Base-by-base conservation (phyloP, 2,329 filamentous ascomycete species). In the Paracamarosporium sp. region DNA sequence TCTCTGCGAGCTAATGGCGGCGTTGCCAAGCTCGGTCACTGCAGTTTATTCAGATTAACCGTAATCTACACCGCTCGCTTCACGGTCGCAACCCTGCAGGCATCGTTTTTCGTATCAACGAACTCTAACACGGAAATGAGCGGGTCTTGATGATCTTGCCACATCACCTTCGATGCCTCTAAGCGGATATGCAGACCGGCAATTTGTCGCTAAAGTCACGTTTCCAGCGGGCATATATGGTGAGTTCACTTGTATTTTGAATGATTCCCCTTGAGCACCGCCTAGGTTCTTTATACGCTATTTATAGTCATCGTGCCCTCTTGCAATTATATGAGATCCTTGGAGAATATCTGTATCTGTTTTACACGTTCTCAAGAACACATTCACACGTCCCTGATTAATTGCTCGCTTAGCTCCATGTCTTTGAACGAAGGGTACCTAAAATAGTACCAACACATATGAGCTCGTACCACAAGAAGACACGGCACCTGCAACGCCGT, bases 51-150 rank as follows among this genome's bases (percentile, higher is more conserved):
- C 59, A 63, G 13, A 66, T 67, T 67, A 62, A 56, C 48, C 60
- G 31, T 55, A 68, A 66, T 68, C 30, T 66, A 66, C 53, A 41
- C 36, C 31, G 45, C 59, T 62, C 58, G 61, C 59, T 66, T 63
- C 56, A 52, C 31, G 28, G 40, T 56, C 63, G 46, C 57, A 28
- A 43, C 55, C 45, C 25, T 57, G 48, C 38, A 60, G 31, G 24
- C 20, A 38, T 54, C 47, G 33, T 36, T 33, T 35, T 25, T 53
- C 50, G 56, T 35, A n/a, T 47, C 36, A 47, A 46, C 33, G 50
- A 41, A 31, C 27, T 25, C 50, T 43, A 50, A n/a, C 46, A 22
- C 22, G 31, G 24, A 52, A 33, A 47, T 35, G 43, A n/a, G 52
- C 41, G 54, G 35, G 17, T 9, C 17, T 27, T 15, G 50, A 25